phyloP scores from a whole-genome alignment of 768 basidiomycete genomes.

The Rhodotorula graminis region DNA sequence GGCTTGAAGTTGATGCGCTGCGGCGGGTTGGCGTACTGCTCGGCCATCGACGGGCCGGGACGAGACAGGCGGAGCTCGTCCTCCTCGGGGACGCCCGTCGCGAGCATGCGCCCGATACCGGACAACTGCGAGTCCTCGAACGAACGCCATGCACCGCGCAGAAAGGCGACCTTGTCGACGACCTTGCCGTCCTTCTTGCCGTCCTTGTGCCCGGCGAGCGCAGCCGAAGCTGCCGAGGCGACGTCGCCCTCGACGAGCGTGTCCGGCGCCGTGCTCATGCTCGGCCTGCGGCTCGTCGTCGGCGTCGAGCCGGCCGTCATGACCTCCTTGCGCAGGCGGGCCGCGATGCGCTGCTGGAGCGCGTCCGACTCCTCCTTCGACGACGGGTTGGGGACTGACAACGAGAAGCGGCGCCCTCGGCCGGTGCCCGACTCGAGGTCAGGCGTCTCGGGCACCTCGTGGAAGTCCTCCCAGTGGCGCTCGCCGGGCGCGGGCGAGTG shows the following conservation, averaged over 20 bases:
- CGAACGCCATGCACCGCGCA: neutral
- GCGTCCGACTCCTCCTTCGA: neutral
- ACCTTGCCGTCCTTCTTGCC: neutral
- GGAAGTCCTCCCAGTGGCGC: constrained; percentile 14
- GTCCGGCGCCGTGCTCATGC: neutral
- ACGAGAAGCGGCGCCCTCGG: neutral
- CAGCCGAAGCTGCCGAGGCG: neutral
- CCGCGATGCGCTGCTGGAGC: neutral
- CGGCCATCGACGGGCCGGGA: constrained; percentile 2
- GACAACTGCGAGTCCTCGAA: constrained; percentile 4
- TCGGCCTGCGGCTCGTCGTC: neutral
- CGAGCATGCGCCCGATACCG: neutral
- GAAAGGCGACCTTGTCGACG: neutral
- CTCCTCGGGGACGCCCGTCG: neutral
- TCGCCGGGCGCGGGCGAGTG: constrained; percentile 22
- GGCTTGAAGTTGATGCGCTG: neutral
- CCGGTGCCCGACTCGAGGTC: neutral
- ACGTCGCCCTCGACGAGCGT: neutral
- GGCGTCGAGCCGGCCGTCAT: constrained; percentile 7
- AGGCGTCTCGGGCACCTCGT: neutral
- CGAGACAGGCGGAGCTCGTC: constrained; percentile 9
- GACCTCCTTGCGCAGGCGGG: constrained; percentile 9
- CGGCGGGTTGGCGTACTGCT: neutral
- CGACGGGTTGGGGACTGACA: neutral
- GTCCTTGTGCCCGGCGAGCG: neutral